These are phyloP conservation scores for Populus pruinosa DNA, from an alignment of 345 rosid species.

Conservation along the genomic window DNA sequence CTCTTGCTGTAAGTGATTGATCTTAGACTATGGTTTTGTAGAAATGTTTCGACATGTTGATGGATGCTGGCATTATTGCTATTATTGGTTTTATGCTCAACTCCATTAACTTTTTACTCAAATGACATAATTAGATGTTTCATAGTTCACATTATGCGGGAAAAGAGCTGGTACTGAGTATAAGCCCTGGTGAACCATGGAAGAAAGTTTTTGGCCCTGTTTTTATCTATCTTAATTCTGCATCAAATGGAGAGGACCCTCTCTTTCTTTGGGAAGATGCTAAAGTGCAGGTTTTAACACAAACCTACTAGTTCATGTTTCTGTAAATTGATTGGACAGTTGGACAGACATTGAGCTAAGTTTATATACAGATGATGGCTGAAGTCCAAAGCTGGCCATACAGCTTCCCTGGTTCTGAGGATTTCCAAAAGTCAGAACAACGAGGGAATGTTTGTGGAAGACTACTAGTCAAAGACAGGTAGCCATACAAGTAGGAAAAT, in stretches of 20 bases:
- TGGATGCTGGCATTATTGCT: neutral
- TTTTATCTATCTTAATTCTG: conserved; percentile 71
- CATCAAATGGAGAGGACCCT: conserved; percentile 57
- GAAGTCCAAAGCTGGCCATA: conserved; percentile 84
- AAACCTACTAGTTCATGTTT: conserved; percentile 3
- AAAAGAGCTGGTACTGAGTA: conserved; percentile 64
- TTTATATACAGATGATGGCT: conserved; percentile 12
- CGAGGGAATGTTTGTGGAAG: conserved; percentile 76
- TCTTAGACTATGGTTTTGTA: neutral
- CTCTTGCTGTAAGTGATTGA: conserved; percentile 23
- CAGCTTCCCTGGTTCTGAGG: conserved; percentile 85
- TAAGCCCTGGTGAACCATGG: conserved; percentile 70
- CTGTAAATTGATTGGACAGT: conserved; percentile 2
- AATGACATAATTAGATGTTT: conserved; percentile 40
- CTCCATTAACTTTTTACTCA: conserved; percentile 4
- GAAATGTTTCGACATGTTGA: neutral
- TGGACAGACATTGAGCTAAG: conserved; percentile 11
- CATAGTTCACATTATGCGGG: conserved; percentile 86
- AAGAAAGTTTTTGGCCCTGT: conserved; percentile 96
- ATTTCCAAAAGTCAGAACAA: conserved; percentile 63
- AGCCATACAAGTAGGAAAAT: neutral
- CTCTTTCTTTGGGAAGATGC: conserved; percentile 91
- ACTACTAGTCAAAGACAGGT: conserved; percentile 73
- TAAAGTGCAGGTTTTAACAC: conserved; percentile 54
- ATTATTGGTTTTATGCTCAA: neutral